Conservation (phyloP, 2,329 filamentous ascomycete genomes). For the Microcyclosporella mali region DNA sequence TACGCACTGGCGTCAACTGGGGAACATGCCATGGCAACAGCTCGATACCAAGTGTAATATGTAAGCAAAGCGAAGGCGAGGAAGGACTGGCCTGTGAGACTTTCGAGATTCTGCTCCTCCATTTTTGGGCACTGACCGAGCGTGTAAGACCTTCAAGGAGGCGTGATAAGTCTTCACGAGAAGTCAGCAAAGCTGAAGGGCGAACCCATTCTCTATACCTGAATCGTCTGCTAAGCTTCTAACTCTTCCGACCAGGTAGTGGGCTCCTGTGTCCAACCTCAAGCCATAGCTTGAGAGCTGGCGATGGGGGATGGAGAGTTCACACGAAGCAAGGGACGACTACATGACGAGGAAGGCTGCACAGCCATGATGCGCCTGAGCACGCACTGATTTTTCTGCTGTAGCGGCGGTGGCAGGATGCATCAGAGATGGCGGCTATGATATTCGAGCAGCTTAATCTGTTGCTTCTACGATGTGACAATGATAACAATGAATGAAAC, state of each 20-base stretch:
- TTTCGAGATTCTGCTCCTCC: too few relatives aligned
- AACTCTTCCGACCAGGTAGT: too few relatives aligned
- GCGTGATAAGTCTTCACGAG: constrained; percentile 34
- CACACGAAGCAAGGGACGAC: constrained; percentile 31
- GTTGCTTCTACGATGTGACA: too few relatives aligned
- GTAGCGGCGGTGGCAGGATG: neutral
- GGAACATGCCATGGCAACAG: constrained; percentile 38
- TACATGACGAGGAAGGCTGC: constrained; percentile 1
- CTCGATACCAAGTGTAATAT: constrained; percentile 36
- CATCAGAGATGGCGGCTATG: neutral
- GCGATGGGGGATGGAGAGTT: constrained; percentile 35
- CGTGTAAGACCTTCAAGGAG: constrained; percentile 32
- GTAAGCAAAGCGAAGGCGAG: too few relatives aligned
- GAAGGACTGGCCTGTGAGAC: too few relatives aligned
- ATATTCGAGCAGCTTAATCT: neutral
- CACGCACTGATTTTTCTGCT: neutral
- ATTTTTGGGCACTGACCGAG: constrained; percentile 33
- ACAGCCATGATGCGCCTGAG: neutral
- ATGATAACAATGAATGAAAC: too few relatives aligned
- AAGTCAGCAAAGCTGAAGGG: too few relatives aligned
- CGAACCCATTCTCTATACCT: too few relatives aligned
- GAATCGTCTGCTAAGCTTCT: too few relatives aligned
- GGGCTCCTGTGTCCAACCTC: constrained; percentile 32
- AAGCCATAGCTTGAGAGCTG: constrained; percentile 27
- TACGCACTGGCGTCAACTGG: constrained; percentile 28